These are phyloP conservation scores for Salix exigua DNA, from an alignment of 345 rosid genomes.

Conservation along the genomic window DNA sequence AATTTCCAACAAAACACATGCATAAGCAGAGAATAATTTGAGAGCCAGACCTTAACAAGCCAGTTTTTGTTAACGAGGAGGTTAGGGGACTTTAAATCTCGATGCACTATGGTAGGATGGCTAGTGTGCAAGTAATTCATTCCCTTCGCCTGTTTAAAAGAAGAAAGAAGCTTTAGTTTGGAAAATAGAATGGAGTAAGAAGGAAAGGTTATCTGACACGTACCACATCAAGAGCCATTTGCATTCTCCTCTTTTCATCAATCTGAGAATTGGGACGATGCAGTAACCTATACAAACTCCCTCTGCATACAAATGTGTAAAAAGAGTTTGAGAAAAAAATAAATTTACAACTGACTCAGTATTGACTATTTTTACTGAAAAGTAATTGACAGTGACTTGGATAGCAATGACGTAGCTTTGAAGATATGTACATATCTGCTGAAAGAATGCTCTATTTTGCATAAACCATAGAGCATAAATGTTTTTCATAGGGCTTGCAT, in stretches of 20 bases:
- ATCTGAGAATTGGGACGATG: slow-evolving; percentile 75
- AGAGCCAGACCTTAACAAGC: slow-evolving; percentile 72
- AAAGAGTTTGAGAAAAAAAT: not conserved
- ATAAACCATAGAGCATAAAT: not conserved
- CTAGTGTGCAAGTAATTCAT: slow-evolving; percentile 96
- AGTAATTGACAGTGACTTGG: slow-evolving; percentile 1
- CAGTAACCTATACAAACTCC: slow-evolving; percentile 83
- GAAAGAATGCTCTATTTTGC: not conserved
- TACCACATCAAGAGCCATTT: slow-evolving; percentile 99
- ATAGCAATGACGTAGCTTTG: not conserved
- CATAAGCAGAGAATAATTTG: not conserved
- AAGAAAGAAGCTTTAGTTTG: slow-evolving; percentile 7
- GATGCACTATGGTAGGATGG: slow-evolving; percentile 90
- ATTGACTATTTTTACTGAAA: not conserved
- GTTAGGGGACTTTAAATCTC: slow-evolving; percentile 95
- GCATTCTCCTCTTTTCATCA: slow-evolving; percentile 85
- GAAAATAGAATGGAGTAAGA: slow-evolving; percentile 1
- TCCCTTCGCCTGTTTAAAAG: slow-evolving; percentile 72
- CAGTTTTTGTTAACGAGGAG: slow-evolving; percentile 95
- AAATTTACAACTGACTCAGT: not conserved
- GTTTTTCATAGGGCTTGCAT: not conserved
- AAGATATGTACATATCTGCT: not conserved
- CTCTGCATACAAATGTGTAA: slow-evolving; percentile 46
- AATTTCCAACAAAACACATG: not conserved
- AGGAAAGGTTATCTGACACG: slow-evolving; percentile 12